Evolutionary conservation across 257 asterid genomes (phyloP), one percentile per base, ranked within the genome.

Genomic region (Ilex aquifolium): DNA sequence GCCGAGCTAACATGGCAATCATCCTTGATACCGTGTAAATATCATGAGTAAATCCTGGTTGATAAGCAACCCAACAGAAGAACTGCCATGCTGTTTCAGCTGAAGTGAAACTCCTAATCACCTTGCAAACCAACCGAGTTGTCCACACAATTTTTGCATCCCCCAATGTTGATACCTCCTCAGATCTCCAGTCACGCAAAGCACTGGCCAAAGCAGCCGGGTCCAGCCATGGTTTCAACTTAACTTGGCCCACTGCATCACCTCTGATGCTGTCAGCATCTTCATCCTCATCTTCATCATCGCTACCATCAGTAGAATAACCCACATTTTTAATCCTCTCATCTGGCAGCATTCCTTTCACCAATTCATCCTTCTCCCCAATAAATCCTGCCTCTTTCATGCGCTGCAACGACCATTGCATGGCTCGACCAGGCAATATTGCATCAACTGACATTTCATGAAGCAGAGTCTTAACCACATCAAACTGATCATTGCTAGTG

Each of bases 171-270:
- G 82, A 73, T 6, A 89, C 94, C 63, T 92, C 96, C 64, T 80
- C 86, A 31, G 79, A 57, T 55, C 66, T 81, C 97, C 99, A 89
- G 31, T 79, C 32, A 58, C 64, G 66, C 78, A 89, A 77, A 54
- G 97, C 87, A 68, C 84, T 76, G 13, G 96, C 93, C 73, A 92
- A 75, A 77, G 97, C 92, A 58, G 90, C 73, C 13, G 95, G 99
- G 62, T 89, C 96, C 76, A 87, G 67, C 99, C 99, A 89, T 27
- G 94, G 96, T 61, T 89, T 92, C 79, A 92, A 76, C 46, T 60
- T 83, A 61, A 82, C 71, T 72, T 70, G 78, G 63, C 78, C 81
- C 36, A 42, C 66, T 2, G 53, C 71, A 21, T 64, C 72, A 62
- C 17, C 82, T 54, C 44, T 13, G 62, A 54, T 21, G 70, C 62